Conservation (phyloP, 2,329 filamentous ascomycete species). For the Neurospora sp. region DNA sequence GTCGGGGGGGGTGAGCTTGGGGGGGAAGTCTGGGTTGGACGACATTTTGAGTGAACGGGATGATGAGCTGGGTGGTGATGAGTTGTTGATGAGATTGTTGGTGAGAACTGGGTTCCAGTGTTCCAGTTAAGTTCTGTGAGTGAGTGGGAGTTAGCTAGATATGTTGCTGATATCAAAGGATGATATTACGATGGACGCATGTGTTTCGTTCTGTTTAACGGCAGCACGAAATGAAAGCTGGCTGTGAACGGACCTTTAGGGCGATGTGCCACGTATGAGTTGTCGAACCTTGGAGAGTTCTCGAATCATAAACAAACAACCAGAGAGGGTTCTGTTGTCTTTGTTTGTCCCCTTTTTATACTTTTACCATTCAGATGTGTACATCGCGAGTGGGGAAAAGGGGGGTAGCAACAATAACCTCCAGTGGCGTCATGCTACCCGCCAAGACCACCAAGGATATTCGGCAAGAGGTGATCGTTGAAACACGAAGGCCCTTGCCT, state of each 20-base stretch:
- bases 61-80: not conserved
- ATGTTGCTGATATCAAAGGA: not conserved
- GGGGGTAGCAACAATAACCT: not conserved
- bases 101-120: not conserved
- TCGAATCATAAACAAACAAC: not conserved
- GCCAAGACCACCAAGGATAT: not conserved
- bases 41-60: not conserved
- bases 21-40: not conserved
- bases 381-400: not conserved
- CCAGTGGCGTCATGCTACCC: not conserved
- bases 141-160: not conserved
- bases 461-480: not conserved
- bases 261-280: not conserved
- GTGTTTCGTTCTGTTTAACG: not conserved
- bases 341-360: not conserved
- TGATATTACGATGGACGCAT: not conserved
- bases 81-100: not conserved
- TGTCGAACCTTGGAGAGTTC: not conserved
- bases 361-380: not conserved
- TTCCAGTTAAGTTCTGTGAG: not conserved
- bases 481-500: not conserved
- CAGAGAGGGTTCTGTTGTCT: not conserved
- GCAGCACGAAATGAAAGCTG: not conserved
- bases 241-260: not conserved
- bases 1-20: constrained; percentile 56